These are phyloP conservation scores for Boletus coccyginus DNA, from an alignment of 768 basidiomycete genomes.

Conservation along the genomic window DNA sequence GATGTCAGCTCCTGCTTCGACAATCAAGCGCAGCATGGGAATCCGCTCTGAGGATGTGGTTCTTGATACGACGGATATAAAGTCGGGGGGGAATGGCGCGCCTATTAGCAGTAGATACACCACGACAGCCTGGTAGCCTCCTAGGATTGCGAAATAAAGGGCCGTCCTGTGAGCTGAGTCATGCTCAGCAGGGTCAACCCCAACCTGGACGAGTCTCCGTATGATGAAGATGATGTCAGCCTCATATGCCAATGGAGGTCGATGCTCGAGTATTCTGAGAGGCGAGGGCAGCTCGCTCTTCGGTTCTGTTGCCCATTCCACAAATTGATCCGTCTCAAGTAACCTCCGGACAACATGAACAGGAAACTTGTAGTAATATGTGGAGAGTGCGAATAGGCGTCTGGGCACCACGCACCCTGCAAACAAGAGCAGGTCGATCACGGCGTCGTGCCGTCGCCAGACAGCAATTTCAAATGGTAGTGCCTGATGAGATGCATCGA, in stretches of 20 bases:
- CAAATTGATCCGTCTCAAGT: constrained; percentile 4
- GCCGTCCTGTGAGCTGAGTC: neutral
- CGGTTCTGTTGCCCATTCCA: constrained; percentile 7
- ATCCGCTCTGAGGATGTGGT: neutral
- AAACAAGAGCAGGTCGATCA: constrained; percentile 2
- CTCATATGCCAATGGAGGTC: constrained; percentile 4
- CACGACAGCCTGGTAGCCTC: neutral
- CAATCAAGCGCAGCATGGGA: neutral
- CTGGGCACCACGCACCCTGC: constrained; percentile 2
- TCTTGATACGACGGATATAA: neutral
- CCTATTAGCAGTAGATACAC: neutral
- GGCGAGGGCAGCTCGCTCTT: neutral
- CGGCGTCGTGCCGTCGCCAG: neutral
- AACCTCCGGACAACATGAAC: constrained; percentile 2
- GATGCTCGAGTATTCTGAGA: neutral
- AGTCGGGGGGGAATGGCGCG: neutral
- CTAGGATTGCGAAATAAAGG: neutral
- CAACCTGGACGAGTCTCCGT: constrained; percentile 7
- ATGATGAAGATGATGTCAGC: constrained; percentile 2
- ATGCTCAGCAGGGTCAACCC: neutral
- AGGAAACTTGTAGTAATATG: neutral
- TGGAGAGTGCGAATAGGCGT: neutral
- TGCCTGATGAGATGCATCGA: neutral
- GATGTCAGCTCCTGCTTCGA: neutral
- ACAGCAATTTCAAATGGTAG: constrained; percentile 10